phyloP scores from a whole-genome alignment of 192 early-diverging fungal species.

The Glomus cerebriforme region DNA sequence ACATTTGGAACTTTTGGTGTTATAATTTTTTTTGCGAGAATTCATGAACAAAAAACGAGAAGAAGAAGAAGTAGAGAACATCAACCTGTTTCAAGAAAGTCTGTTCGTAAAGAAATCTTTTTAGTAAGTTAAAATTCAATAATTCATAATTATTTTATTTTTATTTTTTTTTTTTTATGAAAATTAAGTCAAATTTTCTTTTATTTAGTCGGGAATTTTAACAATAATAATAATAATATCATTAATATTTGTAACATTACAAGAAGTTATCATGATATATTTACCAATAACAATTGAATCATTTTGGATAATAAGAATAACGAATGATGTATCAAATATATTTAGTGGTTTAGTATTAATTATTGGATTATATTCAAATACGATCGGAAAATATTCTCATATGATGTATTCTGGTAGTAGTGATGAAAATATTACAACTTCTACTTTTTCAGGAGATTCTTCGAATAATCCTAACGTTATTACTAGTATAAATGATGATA shows the following conservation, averaged over 20 bases:
- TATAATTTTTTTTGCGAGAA: neutral
- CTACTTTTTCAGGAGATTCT: neutral
- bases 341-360: neutral
- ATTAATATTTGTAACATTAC: neutral
- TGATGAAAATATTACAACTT: neutral
- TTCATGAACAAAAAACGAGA: neutral
- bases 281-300: neutral
- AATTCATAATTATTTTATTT: neutral
- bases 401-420: neutral
- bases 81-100: neutral
- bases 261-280: neutral
- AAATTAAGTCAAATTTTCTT: neutral
- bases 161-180: neutral
- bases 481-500: no score
- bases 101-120: neutral
- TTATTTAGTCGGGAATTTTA: neutral
- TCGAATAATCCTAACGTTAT: no score
- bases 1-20: no score
- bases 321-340: neutral
- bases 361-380: neutral
- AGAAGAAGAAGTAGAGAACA: no score
- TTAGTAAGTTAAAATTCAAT: neutral
- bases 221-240: conserved; percentile 11
- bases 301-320: neutral
- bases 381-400: conserved; percentile 6